A percentile compares a stretch with the other conserved stretches of the same genome.
Conservation (phyloP, 148 eudicot genomes). For the Camellia japonica region DNA sequence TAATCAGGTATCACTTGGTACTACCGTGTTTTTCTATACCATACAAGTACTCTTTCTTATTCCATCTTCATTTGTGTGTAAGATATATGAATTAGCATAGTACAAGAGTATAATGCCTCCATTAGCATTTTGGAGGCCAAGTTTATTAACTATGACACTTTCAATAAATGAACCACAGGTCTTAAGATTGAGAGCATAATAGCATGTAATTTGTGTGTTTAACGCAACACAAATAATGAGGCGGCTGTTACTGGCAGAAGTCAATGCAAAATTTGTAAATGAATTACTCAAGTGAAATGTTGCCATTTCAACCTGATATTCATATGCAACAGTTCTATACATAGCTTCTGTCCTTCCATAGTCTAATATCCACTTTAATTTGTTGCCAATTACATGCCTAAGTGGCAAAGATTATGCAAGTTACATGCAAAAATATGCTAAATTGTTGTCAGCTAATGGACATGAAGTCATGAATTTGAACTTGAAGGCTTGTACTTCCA, state of each 20-base stretch:
- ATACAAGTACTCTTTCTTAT: neutral
- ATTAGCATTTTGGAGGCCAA: neutral
- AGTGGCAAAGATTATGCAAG: neutral
- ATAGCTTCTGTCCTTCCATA: neutral
- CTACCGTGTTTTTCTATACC: neutral
- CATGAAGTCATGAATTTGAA: neutral
- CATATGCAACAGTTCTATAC: neutral
- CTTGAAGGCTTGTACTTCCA: neutral
- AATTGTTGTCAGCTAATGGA: no score
- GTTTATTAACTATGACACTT: neutral
- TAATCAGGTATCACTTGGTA: neutral
- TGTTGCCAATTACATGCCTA: neutral
- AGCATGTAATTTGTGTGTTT: neutral
- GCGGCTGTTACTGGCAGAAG: neutral
- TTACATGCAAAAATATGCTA: no score
- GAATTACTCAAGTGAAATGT: neutral
- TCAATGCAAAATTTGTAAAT: neutral
- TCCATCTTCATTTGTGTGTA: neutral
- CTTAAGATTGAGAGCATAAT: neutral
- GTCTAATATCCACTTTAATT: neutral
- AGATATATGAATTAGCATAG: neutral
- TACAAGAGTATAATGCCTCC: neutral
- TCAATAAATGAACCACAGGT: neutral
- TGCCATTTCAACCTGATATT: neutral
- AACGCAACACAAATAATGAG: neutral